Evolutionary conservation across 495 filamentous ascomycete genomes (phyloP), one percentile per base, ranked within the genome.

Genomic region (Poronia punctata): DNA sequence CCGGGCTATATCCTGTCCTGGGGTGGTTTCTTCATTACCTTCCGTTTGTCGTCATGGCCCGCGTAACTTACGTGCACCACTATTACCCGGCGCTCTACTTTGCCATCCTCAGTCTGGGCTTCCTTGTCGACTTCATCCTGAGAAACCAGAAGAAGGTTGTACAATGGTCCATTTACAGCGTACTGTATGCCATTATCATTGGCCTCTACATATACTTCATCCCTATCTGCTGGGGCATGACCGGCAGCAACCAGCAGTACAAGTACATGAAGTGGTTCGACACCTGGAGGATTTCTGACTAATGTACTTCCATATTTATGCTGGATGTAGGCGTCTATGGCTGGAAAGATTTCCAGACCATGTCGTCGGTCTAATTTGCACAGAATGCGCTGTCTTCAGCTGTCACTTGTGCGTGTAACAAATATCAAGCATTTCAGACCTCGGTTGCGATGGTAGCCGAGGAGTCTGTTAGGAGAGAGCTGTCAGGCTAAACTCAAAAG

Each of bases 1-100:
- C 87, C 16, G 92, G 88, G 19, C 30, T 97, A 27, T 98, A 98
- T 61, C 90, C 90, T 5, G 72, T 88, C 36, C 71, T 94, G 44
- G 92, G 92, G 34, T 98, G 92, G 92, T 78, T 95, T 59, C 72
- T 97, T 39, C 92, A 98, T 65, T 98, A 95, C 54, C 61, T 95
- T 32, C 92, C 92, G 15, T 98, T 98, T 65, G 76, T 95, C 52
- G 78, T 88, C 56, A 98, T 98, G 92, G 93, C 86, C 9, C 83
- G 92, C 67, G 92, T 98, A 39, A 98, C 92, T 18, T 98, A 98
- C 60, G 92, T 98, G 32, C 92, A 98, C 62, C 92, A 98, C 65
- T 98, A 98, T 66, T 98, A 97, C 63, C 92, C 92, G 6, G 92
- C 92, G n/a, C 75, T 98, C 3, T 98, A 96, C 68, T 98, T 95